Conservation (phyloP, 768 basidiomycete species). For the Mycena sanguinolenta region DNA sequence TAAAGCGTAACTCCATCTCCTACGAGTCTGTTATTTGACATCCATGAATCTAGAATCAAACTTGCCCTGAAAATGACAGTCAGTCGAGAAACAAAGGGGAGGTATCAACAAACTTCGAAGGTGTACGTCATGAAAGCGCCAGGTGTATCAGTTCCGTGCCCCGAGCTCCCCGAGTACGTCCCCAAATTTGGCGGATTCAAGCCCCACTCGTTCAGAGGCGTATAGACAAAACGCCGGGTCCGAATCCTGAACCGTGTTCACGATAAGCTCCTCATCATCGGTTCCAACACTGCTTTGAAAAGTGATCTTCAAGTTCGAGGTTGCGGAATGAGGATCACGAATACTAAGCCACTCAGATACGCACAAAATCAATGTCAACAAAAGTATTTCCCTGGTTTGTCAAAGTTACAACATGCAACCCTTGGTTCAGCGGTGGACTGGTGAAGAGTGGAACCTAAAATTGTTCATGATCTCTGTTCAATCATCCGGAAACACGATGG, state of each 20-base stretch:
- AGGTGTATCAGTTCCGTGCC: conserved; percentile 55
- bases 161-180: conserved; percentile 57
- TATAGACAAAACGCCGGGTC: conserved; percentile 42
- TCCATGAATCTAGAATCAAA: conserved; percentile 30
- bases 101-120: conserved; percentile 51
- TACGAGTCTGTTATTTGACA: too few species aligned
- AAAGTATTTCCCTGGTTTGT: conserved; percentile 40
- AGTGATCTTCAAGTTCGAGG: conserved; percentile 29
- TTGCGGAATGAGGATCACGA: neutral
- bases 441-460: conserved; percentile 30
- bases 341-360: conserved; percentile 9
- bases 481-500: too few species aligned
- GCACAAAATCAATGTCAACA: conserved; percentile 58
- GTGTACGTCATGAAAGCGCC: conserved; percentile 51
- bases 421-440: conserved; percentile 16
- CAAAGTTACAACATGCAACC: conserved; percentile 38
- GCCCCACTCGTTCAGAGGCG: conserved; percentile 48
- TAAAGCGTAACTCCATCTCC: conserved; percentile 47
- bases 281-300: conserved; percentile 39
- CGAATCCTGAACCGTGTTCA: conserved; percentile 42
- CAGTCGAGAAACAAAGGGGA: neutral
- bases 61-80: conserved; percentile 49
- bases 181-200: conserved; percentile 48
- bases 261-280: conserved; percentile 39
- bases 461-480: conserved; percentile 2